Conservation (phyloP, 306 rosid species). For the Prunus mira region DNA sequence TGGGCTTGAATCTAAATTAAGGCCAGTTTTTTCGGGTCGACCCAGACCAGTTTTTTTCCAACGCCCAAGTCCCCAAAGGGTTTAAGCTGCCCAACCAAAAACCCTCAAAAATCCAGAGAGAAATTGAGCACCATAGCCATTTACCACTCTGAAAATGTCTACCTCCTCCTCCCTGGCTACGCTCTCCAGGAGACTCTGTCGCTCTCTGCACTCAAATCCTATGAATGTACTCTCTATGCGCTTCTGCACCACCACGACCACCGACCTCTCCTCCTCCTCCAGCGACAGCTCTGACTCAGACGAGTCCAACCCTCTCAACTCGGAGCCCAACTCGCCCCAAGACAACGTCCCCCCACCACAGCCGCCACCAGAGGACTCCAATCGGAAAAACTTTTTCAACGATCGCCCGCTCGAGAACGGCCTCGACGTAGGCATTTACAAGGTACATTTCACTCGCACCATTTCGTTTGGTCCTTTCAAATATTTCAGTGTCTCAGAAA, state of each 20-base stretch:
- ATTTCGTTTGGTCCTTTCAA: not conserved
- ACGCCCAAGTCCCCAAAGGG: conserved; percentile 21
- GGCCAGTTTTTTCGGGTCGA: not conserved
- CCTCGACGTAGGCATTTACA: conserved; percentile 69
- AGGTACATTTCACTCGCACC: conserved; percentile 32
- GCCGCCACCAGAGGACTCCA: conserved; percentile 17
- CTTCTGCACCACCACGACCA: conserved; percentile 32
- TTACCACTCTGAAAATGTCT: conserved; percentile 23
- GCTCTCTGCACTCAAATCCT: conserved; percentile 41
- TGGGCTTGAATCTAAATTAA: not conserved
- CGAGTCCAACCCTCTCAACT: not conserved
- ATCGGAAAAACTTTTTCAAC: not conserved
- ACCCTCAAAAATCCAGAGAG: not conserved
- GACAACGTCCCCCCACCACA: conserved; percentile 12
- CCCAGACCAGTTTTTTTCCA: not conserved
- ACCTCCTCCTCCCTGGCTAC: conserved; percentile 34
- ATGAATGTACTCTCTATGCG: conserved; percentile 12
- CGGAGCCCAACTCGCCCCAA: conserved; percentile 17
- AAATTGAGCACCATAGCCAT: not conserved
- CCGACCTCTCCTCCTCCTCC: conserved; percentile 18
- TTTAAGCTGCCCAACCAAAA: conserved; percentile 28
- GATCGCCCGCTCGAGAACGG: conserved; percentile 73
- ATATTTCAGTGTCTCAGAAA: conserved; percentile 6
- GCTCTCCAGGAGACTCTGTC: conserved; percentile 49
- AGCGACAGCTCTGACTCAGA: conserved; percentile 32